Conservation (phyloP, 2,329 filamentous ascomycete species). For the Clonostachys byssicola region DNA sequence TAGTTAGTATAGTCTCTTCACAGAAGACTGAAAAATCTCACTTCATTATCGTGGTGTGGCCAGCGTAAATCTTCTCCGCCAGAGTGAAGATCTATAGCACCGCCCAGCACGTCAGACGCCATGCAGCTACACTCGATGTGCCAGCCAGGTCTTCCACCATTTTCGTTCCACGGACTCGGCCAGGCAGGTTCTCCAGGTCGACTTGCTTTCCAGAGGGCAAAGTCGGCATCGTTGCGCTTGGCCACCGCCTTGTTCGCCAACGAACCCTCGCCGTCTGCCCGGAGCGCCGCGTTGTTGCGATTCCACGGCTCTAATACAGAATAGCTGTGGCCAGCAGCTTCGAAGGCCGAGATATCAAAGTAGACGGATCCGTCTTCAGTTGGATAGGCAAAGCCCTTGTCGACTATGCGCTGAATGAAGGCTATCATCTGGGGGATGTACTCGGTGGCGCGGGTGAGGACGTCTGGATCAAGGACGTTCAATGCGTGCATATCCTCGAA, state of each 20-base stretch:
- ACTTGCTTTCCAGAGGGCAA: constrained; percentile 2
- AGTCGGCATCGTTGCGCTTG: not conserved
- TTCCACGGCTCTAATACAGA: not conserved
- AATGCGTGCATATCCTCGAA: not conserved
- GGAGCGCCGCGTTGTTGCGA: not conserved
- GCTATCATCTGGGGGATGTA: not conserved
- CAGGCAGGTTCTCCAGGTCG: constrained; percentile 1
- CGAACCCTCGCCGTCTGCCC: not conserved
- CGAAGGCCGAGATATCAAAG: not conserved
- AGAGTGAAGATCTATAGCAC: not conserved
- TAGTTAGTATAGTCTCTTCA: no score
- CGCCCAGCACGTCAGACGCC: not conserved
- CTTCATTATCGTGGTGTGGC: not conserved
- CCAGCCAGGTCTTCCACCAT: constrained; percentile 1
- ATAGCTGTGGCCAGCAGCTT: not conserved
- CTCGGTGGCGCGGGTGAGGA: not conserved
- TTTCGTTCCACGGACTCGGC: constrained; percentile 1
- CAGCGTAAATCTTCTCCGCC: not conserved
- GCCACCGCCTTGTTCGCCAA: not conserved
- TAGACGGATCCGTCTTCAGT: constrained; percentile 20
- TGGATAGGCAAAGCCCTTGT: not conserved
- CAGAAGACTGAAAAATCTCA: not conserved
- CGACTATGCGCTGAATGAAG: not conserved
- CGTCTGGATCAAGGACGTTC: not conserved
- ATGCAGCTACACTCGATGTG: not conserved